Evolutionary conservation across 352 stramenopile genomes (phyloP), one percentile per base, ranked within the genome.

Genomic region (Globisporangium middletonii): DNA sequence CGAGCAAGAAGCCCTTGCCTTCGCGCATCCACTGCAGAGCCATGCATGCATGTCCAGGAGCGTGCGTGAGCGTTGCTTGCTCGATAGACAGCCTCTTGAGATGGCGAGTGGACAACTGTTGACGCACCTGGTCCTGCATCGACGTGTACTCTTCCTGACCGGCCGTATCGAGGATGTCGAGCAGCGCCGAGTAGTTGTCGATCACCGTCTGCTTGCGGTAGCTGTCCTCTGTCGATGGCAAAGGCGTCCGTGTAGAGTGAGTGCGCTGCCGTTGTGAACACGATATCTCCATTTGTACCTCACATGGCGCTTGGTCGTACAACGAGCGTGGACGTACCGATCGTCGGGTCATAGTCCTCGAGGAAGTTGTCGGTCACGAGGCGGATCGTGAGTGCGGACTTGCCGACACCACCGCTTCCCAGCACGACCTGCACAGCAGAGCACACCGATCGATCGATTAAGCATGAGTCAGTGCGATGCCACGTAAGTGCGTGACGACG

Each of bases 291-390:
- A 23, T 23, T 23, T 23, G 23, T 23, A 23, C 23, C 23, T 23
- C 23, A 23, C 23, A 23, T 23, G 23, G 23, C 23, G 23, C 23
- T 23, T 23, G 23, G 23, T 23, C 23, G 23, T 23, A 23, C 23
- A 23, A 23, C 23, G 23, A 23, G 33, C 7, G 33, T 38, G 33
- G 16, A 60, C 73, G 55, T 63, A 92, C 84, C 84, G 63, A 97
- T 95, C 30, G 89, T 97, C 28, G 89, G 89, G 68, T 97, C 89
- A 78, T 95, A 97, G 72, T 97, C 87, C 64, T 96, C 86, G n/a
- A 97, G 68, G 63, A 96, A 97, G 67, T 95, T 94, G 63, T 96
- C 89, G 16, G 85, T 92, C 63, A 96, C 85, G 50, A 97, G 84
- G n/a, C 89, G 84, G 63, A 96, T 93, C 48, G 88, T 96, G n/a